Evolutionary conservation across 208 protist species (phyloP), one percentile per base, ranked within the genome.

Genomic region (Trypanosoma avium): DNA sequence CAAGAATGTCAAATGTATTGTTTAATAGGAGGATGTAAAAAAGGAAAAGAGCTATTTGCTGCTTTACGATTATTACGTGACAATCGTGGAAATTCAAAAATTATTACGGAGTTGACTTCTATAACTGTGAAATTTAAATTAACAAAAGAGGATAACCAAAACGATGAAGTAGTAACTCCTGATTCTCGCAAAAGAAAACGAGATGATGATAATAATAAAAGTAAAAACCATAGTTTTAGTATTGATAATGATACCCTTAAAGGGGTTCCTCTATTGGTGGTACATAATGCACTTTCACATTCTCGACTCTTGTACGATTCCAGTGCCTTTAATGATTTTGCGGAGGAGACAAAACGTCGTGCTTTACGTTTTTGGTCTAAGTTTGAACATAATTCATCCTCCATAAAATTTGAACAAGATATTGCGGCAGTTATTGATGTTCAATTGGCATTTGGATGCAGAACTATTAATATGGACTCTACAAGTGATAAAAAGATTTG

Each of bases 211-310:
- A 77, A 60, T 38, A 48, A 58, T 43, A 52, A 63, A 22, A 57
- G 47, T 35, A 33, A 21, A 19, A 35, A 49, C 27, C 54, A 70
- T 30, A 29, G 19, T 24, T 32, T 17, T 13, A 57, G 29, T n/a
- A 5, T 29, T 17, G n/a, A 29, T n/a, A 36, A 54, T 40, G 46
- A 57, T 35, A 32, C 53, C 6, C n/a, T n/a, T 35, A 33, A 21
- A 19, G n/a, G n/a, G n/a, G n/a, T 21, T 63, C 40, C 43, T 32
- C 52, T 65, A 15, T 30, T 92, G 3, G 30, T 88, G 1, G 55
- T 92, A n/a, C 63, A 78, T 19, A 76, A 77, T 26, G 86, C 82
- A 1, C 48, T 92, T 17, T 92, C 86, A n/a, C 69, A 79, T 33
- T 65, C 77, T 33, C 79, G 82, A 0, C 61, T 92, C 12, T 50